Conservation (phyloP, 2,329 filamentous ascomycete genomes). For the Pezicula radicicola region DNA sequence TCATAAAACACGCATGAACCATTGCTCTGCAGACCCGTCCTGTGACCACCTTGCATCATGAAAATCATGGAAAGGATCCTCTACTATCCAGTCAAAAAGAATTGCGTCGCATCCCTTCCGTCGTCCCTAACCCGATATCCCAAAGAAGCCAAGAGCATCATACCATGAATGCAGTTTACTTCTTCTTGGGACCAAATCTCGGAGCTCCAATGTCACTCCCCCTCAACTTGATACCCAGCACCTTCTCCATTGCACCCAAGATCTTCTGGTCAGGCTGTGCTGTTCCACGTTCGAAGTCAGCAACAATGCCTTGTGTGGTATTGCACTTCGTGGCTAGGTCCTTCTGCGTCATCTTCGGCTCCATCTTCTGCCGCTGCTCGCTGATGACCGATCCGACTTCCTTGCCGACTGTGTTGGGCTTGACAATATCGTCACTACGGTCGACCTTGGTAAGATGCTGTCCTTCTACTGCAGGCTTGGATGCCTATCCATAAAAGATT, state of each 20-base stretch:
- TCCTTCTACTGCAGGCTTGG: slow-evolving; percentile 65
- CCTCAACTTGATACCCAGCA: slow-evolving; percentile 84
- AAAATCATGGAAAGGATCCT: too few species aligned
- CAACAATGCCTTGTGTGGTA: slow-evolving; percentile 75
- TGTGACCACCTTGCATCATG: neutral
- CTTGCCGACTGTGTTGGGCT: slow-evolving; percentile 86
- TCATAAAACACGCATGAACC: slow-evolving; percentile 6
- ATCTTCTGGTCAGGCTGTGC: slow-evolving; percentile 83
- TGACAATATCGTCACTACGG: slow-evolving; percentile 94
- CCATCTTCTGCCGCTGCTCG: slow-evolving; percentile 73
- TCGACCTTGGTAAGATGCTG: slow-evolving; percentile 98
- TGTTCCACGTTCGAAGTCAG: slow-evolving; percentile 79
- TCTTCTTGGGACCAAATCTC: slow-evolving; percentile 75
- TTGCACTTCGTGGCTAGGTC: slow-evolving; percentile 84
- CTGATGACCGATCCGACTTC: slow-evolving; percentile 81
- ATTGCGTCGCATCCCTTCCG: neutral
- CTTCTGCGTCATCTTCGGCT: slow-evolving; percentile 96
- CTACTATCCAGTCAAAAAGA: too few species aligned
- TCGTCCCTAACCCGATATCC: slow-evolving; percentile 1
- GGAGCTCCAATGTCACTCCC: slow-evolving; percentile 82
- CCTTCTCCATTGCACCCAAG: slow-evolving; percentile 72
- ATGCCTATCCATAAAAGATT: slow-evolving; percentile 32
- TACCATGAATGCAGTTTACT: slow-evolving; percentile 26
- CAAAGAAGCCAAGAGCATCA: neutral
- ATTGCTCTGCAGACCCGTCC: neutral